Percentiles rank a stretch among this genome's conserved stretches.
phyloP scores from a whole-genome alignment of 1,284 basidiomycete genomes.

The Apiotrichum mycotoxinovorans region DNA sequence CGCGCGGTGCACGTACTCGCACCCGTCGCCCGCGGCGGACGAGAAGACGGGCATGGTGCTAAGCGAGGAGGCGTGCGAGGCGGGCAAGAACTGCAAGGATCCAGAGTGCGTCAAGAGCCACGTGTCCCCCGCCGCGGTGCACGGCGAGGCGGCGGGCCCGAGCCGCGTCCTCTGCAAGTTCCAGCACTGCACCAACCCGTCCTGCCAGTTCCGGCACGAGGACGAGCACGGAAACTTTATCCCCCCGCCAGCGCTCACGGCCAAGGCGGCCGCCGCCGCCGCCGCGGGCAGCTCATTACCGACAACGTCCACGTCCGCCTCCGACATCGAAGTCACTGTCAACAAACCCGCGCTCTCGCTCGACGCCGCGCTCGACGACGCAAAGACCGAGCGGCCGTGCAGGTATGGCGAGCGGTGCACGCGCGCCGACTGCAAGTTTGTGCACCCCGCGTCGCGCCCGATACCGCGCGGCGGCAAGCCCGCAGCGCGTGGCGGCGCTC shows the following conservation, averaged over 20 bases:
- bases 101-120: conserved; percentile 85
- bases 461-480: conserved; percentile 17
- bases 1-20: conserved; percentile 76
- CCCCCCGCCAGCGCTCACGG: conserved; percentile 43
- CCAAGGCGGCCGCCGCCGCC: conserved; percentile 17
- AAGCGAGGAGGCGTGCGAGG: conserved; percentile 76
- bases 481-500: neutral
- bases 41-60: conserved; percentile 87
- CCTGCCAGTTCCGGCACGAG: conserved; percentile 50
- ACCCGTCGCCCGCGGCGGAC: conserved; percentile 87
- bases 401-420: conserved; percentile 45
- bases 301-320: neutral
- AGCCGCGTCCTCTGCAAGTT: conserved; percentile 48
- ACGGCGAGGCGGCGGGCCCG: conserved; percentile 48
- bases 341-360: conserved; percentile 4
- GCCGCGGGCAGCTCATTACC: neutral
- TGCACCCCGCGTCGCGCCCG: conserved; percentile 34
- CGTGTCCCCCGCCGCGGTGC: conserved; percentile 74
- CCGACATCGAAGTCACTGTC: conserved; percentile 32
- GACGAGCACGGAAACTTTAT: conserved; percentile 49
- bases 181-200: conserved; percentile 49
- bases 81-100: conserved; percentile 79
- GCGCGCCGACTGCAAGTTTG: conserved; percentile 41
- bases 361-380: conserved; percentile 29
- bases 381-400: conserved; percentile 27